A percentile compares a stretch with the other conserved stretches of the same genome.
These are phyloP conservation scores for Hypomontagnella submonticulosa DNA, from an alignment of 495 filamentous ascomycete genomes.

Conservation along the genomic window DNA sequence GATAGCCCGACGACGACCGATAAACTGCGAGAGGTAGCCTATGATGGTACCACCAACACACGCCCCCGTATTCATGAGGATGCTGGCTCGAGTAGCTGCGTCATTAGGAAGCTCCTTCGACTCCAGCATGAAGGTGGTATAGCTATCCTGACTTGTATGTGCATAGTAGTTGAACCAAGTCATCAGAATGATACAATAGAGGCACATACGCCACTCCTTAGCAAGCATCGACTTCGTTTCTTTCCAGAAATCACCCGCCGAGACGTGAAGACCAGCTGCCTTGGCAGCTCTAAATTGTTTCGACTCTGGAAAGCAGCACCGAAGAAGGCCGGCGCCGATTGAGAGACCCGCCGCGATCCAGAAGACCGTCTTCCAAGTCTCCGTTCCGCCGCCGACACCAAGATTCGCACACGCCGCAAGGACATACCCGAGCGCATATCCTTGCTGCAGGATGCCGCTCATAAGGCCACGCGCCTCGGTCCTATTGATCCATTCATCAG, in stretches of 20 bases:
- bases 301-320: constrained; percentile 75
- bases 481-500: constrained; percentile 39
- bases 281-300: constrained; percentile 75
- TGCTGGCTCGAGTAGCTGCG: constrained; percentile 72
- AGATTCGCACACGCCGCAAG: constrained; percentile 77
- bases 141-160: constrained; percentile 74
- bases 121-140: constrained; percentile 78
- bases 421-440: constrained; percentile 80
- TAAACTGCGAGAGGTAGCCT: constrained; percentile 76
- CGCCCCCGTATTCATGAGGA: constrained; percentile 79
- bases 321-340: constrained; percentile 70
- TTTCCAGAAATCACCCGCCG: constrained; percentile 66
- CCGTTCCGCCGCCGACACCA: constrained; percentile 65
- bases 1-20: constrained; percentile 76
- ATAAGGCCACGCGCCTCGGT: constrained; percentile 75
- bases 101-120: constrained; percentile 71
- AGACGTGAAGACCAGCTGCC: constrained; percentile 58
- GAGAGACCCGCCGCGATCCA: constrained; percentile 72
- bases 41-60: constrained; percentile 77
- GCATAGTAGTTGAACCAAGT: constrained; percentile 66
- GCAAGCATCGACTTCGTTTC: constrained; percentile 71
- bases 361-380: constrained; percentile 73
- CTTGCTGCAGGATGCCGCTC: constrained; percentile 81
- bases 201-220: constrained; percentile 75
- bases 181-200: constrained; percentile 79